Base-by-base conservation (phyloP, 1,284 basidiomycete genomes). In the Apiotrichum akiyoshidainum region DNA sequence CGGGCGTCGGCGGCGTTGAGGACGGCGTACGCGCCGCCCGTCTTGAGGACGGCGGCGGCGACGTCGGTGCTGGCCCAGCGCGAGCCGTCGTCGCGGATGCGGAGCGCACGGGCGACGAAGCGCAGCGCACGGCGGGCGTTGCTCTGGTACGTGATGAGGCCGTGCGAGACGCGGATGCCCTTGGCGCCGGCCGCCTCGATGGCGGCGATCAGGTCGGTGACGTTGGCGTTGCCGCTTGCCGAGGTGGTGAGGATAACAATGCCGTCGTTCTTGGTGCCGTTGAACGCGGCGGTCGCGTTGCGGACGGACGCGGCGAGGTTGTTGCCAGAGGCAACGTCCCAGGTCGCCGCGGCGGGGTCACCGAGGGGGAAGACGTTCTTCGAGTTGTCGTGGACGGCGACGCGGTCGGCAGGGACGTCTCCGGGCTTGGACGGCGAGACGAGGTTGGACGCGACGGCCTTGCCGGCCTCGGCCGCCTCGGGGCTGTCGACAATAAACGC, bases 261-360 rank as follows among this genome's bases (percentile, higher is more conserved):
- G 37, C 46, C 42, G 35, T 54, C 52, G 12, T 37, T 37, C 14
- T 12, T 31, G n/a, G 52, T 46, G 52, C 52, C 52, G 45, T 54
- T 54, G 44, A 54, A 46, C 0, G 45, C 8, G 22, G 35, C 52
- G 16, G 46, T 37, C 4, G 52, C 52, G 26, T 40, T 45, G 13
- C 35, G 34, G 42, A 54, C 6, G 16, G 45, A 16, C 5, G 46
- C 26, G 13, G 44, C 45, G 10, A 54, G 45, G 16, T 19, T 26
- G 22, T 22, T 17, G 34, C 52, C 44, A 17, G 26, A 19, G 14
- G 37, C 19, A 22, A 26, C 42, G 22, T 40, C 35, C 21, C 46
- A 35, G 34, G 19, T 14, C 8, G 21, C 17, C 22, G 26, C 16
- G 5, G 46, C 16, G 7, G 42, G 42, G 42, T 44, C 42, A 35